Conservation (phyloP, 2,329 filamentous ascomycete genomes). For the Claviceps pusilla region DNA sequence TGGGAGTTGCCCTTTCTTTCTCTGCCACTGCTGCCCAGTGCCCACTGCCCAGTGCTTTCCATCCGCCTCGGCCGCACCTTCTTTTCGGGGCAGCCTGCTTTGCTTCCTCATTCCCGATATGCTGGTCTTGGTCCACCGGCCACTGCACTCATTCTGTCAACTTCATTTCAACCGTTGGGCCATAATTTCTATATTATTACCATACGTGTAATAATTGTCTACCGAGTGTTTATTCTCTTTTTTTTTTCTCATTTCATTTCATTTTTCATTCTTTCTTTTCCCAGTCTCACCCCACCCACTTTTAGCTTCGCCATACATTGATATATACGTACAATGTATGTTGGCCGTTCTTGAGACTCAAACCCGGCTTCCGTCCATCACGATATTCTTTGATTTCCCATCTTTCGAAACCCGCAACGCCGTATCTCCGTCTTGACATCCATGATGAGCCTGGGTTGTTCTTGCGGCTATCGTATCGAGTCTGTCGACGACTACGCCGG, state of each 20-base stretch:
- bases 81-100: no score
- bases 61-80: no score
- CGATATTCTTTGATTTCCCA: background rate
- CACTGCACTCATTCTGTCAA: background rate
- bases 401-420: background rate
- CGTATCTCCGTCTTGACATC: background rate
- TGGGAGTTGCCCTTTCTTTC: background rate
- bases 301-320: background rate
- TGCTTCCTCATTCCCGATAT: no score
- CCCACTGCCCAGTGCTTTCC: no score
- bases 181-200: no score
- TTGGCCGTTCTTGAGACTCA: background rate
- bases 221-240: no score
- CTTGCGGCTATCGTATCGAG: constrained; percentile 21
- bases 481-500: constrained; percentile 35
- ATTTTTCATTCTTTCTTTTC: no score
- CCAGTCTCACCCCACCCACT: background rate
- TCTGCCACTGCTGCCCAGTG: background rate
- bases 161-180: no score
- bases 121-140: background rate
- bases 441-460: constrained; percentile 18
- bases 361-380: background rate
- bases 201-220: no score
- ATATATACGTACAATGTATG: background rate
- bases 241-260: no score